Base-by-base conservation (phyloP, 371 early-diverging fungal genomes). In the Saksenaea oblongispora region DNA sequence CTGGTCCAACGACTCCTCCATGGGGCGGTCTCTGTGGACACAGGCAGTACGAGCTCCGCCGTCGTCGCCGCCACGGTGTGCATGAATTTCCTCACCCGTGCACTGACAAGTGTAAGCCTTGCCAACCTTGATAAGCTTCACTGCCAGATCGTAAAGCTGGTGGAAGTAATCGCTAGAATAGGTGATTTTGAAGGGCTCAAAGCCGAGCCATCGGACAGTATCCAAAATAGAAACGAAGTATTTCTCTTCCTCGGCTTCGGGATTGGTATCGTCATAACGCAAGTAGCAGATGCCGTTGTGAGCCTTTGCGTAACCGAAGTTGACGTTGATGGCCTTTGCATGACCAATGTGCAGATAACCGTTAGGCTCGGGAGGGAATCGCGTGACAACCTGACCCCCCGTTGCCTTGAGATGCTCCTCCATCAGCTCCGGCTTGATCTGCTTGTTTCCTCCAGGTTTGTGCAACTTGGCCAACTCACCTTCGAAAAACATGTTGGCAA, bases 321-420 rank as follows among this genome's bases (percentile, higher is more conserved):
- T 97, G 73, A 99, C 89, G 77, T 99, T 99, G 84, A 99, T 95
- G 36, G 99, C 99, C 83, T 99, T 99, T 55, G 99, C 99, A 76
- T 99, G 99, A 58, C 99, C 99, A 80, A 99, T 98, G 75, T 99
- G 99, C 58, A 89, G 75, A 81, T 89, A 97, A 15, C 99, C 99
- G 73, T 98, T 99, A 59, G 99, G 99, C 83, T 99, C 99, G 44
- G 99, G 99, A 18, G 99, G 99, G 86, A 99, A 99, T 54, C 99
- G 94, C 2, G 99, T 99, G 26, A 97, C 78, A 2, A 99, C 99
- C 72, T 89, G 91, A 8, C 98, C 96, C 55, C 93, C 93, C 0
- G 99, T 99, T 14, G 92, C 89, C 71, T 92, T 88, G 54, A 99
- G 82, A 75, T 99, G 99, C 70, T 90, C 89, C 56, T 86, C 84